Conservation (phyloP, 345 rosid genomes). For the Rhodamnia rubescens region DNA sequence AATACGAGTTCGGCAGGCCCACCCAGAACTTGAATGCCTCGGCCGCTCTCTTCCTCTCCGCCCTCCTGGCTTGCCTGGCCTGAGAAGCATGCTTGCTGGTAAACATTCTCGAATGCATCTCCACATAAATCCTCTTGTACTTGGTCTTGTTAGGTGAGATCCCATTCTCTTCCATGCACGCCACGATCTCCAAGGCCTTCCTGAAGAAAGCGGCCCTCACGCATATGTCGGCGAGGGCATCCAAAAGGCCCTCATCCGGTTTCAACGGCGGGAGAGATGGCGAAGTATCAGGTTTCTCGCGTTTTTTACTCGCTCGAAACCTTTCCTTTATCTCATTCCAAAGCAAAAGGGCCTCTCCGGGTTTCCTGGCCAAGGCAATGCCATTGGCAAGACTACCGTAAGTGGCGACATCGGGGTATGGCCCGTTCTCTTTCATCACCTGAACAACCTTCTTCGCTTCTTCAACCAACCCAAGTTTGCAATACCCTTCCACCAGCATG, state of each 20-base stretch:
- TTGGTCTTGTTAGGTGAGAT: constrained; percentile 81
- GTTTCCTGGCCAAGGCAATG: constrained; percentile 78
- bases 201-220: constrained; percentile 85
- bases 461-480: constrained; percentile 63
- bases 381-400: constrained; percentile 82
- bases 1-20: constrained; percentile 87
- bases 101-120: constrained; percentile 96
- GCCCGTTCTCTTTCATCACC: constrained; percentile 63
- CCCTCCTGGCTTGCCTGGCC: constrained; percentile 64
- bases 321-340: constrained; percentile 88
- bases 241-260: constrained; percentile 70
- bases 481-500: constrained; percentile 81
- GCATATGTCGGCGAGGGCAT: constrained; percentile 70
- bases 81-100: constrained; percentile 94
- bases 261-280: constrained; percentile 34
- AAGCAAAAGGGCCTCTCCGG: constrained; percentile 87
- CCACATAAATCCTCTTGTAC: constrained; percentile 77
- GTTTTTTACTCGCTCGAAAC: constrained; percentile 7
- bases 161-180: constrained; percentile 89
- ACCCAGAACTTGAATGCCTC: constrained; percentile 98
- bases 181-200: constrained; percentile 86
- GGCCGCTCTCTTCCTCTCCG: constrained; percentile 77
- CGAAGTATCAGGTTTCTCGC: constrained; percentile 15
- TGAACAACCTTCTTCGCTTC: constrained; percentile 63
- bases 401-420: constrained; percentile 68